These are phyloP conservation scores for Phytophthora meadii DNA, from an alignment of 352 stramenopile genomes.

Conservation along the genomic window DNA sequence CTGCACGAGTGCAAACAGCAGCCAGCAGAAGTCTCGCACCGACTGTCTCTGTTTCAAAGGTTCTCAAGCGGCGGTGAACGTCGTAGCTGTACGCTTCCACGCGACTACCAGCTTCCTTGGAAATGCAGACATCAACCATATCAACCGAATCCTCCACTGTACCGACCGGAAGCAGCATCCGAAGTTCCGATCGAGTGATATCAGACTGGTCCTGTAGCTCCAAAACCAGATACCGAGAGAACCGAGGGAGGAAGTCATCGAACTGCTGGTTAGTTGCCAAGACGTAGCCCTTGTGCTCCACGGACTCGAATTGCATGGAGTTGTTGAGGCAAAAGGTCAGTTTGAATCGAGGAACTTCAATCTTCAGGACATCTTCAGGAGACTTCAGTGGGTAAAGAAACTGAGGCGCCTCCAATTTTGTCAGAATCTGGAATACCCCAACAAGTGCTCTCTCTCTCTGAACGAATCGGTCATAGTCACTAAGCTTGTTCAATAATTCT, in stretches of 20 bases:
- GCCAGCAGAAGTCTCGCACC: constrained; percentile 46
- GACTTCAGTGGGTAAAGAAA: constrained; percentile 46
- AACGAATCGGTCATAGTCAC: constrained; percentile 38
- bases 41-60: constrained; percentile 46
- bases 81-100: constrained; percentile 41
- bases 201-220: constrained; percentile 17
- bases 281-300: constrained; percentile 49
- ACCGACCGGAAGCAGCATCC: constrained; percentile 49
- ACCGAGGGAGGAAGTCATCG: constrained; percentile 44
- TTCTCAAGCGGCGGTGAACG: constrained; percentile 39
- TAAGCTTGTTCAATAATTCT: constrained; percentile 14
- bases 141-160: constrained; percentile 12
- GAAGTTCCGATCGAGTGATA: constrained; percentile 21
- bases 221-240: constrained; percentile 49
- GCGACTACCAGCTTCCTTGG: constrained; percentile 4
- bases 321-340: constrained; percentile 43
- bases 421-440: constrained; percentile 23
- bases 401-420: constrained; percentile 50
- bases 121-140: constrained; percentile 35
- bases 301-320: constrained; percentile 31
- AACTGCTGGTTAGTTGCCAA: constrained; percentile 50
- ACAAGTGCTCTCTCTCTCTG: constrained; percentile 20
- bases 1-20: constrained; percentile 38
- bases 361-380: constrained; percentile 23
- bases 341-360: constrained; percentile 54